Conservation (phyloP, 305 asterid species). For the Salvia sclarea region DNA sequence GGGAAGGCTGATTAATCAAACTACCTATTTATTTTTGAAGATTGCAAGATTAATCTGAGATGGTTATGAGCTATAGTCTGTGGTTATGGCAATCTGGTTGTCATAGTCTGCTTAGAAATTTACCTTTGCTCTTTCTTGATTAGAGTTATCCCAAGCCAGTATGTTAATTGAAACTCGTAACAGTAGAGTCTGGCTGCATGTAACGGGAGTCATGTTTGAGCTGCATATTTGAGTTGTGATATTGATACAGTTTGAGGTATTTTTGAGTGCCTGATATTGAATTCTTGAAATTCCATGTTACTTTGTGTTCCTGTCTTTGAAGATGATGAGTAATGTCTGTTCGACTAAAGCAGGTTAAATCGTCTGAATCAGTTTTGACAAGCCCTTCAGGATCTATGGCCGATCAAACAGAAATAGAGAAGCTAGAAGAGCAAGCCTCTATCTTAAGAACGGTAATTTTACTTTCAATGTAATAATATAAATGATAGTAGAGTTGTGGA, state of each 20-base stretch:
- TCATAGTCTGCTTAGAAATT: not conserved
- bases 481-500: not conserved
- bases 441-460: conserved; percentile 59
- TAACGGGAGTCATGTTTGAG: not conserved
- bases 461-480: not conserved
- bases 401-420: conserved; percentile 69
- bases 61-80: not conserved
- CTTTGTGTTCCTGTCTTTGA: not conserved
- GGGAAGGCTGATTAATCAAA: conserved; percentile 4
- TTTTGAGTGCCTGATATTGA: not conserved
- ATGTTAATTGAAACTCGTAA: not conserved
- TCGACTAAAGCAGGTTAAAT: conserved; percentile 51
- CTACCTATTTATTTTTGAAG: not conserved
- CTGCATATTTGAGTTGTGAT: conserved; percentile 5
- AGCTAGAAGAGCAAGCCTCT: conserved; percentile 70
- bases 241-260: conserved; percentile 7
- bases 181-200: not conserved
- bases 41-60: not conserved
- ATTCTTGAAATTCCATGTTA: conserved; percentile 3
- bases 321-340: not conserved
- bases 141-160: not conserved
- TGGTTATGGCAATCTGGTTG: not conserved
- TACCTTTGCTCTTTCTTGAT: not conserved
- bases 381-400: conserved; percentile 48
- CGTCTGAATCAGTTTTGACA: conserved; percentile 48